Evolutionary conservation across 2,329 filamentous ascomycete species (phyloP), one percentile per base, ranked within the genome.

Genomic region (Cordyceps javanica): DNA sequence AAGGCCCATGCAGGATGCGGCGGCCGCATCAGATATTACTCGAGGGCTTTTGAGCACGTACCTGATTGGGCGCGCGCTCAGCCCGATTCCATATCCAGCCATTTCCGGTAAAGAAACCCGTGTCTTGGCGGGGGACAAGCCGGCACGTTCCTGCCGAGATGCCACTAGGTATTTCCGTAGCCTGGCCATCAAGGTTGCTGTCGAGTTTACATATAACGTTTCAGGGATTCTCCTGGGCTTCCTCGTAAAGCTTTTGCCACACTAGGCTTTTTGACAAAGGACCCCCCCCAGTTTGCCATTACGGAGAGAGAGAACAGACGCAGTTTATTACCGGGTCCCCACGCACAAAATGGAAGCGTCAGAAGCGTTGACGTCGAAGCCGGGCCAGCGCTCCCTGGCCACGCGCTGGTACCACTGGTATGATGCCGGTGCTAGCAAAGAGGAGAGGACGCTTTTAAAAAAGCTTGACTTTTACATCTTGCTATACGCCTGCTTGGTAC

Each of bases 401-500:
- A 46, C 13, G 10, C 39, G 59, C 14, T 73, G 70, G 70, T 70
- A 74, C 53, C 69, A 72, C 50, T 77, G 75, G 75, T 72, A 77
- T 59, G 72, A 75, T 48, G 70, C 72, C 1, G 69, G 69, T 30
- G 75, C 72, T 0, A 70, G 67, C 10, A 66, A 65, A 2, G 69
- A 71, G 59, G 75, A 81, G 63, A 75, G 75, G 57, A 69, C 66
- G 41, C 72, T 82, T 10, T 70, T 79, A 19, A 69, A 74, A 55
- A 81, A 81, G 64, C 72, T 80, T 26, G 78, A 81, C 62, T 75
- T 73, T 64, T 80, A 78, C 58, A 69, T 81, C 7, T 36, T 73
- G 7, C 66, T 62, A 13, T 70, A 62, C 59, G 72, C 70, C 11
- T 80, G 77, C 49, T 62, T 80, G 32, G 56, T 58, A 46, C 10